Conservation (phyloP, 805 yeast genomes). For the Wickerhamiella azymoides region DNA sequence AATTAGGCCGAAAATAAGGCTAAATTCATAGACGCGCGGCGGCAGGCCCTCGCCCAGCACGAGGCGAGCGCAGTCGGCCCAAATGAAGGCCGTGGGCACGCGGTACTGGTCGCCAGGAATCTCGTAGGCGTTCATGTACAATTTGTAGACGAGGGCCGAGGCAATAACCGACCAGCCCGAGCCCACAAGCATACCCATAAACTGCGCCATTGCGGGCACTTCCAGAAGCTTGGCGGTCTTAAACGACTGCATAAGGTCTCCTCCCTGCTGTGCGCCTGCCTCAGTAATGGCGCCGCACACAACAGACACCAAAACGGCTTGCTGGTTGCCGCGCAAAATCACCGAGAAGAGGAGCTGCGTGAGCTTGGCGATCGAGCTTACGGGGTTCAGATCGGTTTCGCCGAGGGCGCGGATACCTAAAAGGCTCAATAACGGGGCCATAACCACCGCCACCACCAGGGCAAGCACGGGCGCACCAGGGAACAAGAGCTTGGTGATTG, state of each 20-base stretch:
- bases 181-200: conserved; percentile 79
- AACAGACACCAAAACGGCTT: conserved; percentile 68
- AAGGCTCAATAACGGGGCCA: conserved; percentile 69
- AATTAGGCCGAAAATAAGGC: conserved; percentile 53
- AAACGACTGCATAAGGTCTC: conserved; percentile 93
- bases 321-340: conserved; percentile 66
- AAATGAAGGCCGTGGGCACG: conserved; percentile 87
- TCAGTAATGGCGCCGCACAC: conserved; percentile 96
- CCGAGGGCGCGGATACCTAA: conserved; percentile 90
- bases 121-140: conserved; percentile 68
- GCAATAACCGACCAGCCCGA: conserved; percentile 70
- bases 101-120: conserved; percentile 75
- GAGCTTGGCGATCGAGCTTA: conserved; percentile 87
- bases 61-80: conserved; percentile 91
- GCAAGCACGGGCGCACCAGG: conserved; percentile 57
- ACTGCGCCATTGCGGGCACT: conserved; percentile 87
- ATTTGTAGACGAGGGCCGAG: conserved; percentile 67
- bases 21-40: conserved; percentile 55
- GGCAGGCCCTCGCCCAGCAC: conserved; percentile 90
- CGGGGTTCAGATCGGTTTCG: conserved; percentile 94
- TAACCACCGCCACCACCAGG: conserved; percentile 46
- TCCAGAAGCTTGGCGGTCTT: conserved; percentile 87
- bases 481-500: conserved; percentile 53
- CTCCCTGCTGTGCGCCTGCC: conserved; percentile 98
- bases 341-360: conserved; percentile 82